Percentiles rank a stretch among this genome's conserved stretches.
Evolutionary conservation across 306 rosid species (phyloP).

Genomic region (Fragaria vesca): DNA sequence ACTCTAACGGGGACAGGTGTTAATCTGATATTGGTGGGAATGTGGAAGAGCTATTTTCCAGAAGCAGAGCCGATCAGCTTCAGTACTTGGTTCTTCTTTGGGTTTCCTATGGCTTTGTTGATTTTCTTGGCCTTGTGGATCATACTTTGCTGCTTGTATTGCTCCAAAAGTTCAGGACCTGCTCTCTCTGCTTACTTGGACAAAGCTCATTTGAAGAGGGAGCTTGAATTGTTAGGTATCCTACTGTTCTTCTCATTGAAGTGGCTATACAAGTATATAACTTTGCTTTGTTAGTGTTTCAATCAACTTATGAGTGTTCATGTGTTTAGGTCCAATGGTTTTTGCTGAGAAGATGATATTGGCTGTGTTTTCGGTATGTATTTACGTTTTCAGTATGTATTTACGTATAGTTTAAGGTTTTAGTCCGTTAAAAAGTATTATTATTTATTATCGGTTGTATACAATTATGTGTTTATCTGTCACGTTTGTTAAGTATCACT

Average conservation of each 20-base stretch:
- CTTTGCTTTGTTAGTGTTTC: background rate
- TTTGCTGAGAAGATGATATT: constrained; percentile 90
- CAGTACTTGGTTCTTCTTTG: constrained; percentile 65
- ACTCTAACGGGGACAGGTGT: constrained; percentile 94
- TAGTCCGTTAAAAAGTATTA: background rate
- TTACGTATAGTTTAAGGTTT: background rate
- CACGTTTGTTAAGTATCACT: background rate
- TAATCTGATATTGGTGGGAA: constrained; percentile 70
- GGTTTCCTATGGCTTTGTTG: constrained; percentile 60
- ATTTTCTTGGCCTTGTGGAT: constrained; percentile 54
- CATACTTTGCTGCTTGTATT: constrained; percentile 57
- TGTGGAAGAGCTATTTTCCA: constrained; percentile 77
- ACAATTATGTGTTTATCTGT: background rate
- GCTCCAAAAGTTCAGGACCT: constrained; percentile 41
- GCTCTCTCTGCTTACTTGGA: constrained; percentile 62
- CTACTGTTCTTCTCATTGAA: background rate
- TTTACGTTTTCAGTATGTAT: constrained; percentile 57
- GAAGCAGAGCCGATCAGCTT: constrained; percentile 67
- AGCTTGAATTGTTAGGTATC: constrained; percentile 73
- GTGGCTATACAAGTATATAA: background rate
- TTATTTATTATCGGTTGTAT: background rate
- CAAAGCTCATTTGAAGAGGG: constrained; percentile 62
- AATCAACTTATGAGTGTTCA: background rate
- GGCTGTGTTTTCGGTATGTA: constrained; percentile 61
- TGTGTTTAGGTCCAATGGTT: constrained; percentile 67